Base-by-base conservation (phyloP, 768 basidiomycete genomes). In the Auriscalpium vulgare region DNA sequence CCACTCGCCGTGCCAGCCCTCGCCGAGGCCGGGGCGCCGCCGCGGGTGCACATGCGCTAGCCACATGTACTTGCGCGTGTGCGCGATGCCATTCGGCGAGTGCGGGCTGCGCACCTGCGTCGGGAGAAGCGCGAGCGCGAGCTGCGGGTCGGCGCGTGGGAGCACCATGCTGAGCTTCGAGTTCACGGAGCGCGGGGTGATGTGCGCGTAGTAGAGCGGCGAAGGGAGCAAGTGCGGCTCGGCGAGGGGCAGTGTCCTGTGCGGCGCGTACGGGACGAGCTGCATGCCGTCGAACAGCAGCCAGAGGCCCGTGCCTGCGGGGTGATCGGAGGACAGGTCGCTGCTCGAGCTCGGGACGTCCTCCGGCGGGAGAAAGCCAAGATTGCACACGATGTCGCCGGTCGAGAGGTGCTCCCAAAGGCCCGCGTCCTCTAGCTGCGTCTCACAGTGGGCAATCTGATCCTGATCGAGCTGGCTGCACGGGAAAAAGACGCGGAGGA, bases 1-100 rank as follows among this genome's bases (percentile, higher is more conserved):
- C 88, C 89, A 90, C 59, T 90, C 85, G 9, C 85, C 85, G 36
- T 77, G 72, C 84, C 89, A 87, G 6, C 83, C 84, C n/a, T 79
- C 78, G 11, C 85, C 83, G 21, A 85, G 70, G 36, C 69, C 76
- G 17, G 69, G 69, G 37, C 59, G 58, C 60, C 62, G 37, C 58
- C 62, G 55, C 49, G 65, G 44, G 54, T 56, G 71, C 14, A 82
- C 69, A 37, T 74, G 71, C 37, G 82, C 86, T 6, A 82, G 75
- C 89, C 89, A 91, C 57, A 77, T 76, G 63, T 80, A 81, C 62
- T 78, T 81, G 62, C 77, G 79, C 54, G 80, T 87, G 23, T 81
- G 64, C 21, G 78, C 84, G 61, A 72, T 75, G 0, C 88, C 88
- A 9, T 71, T 72, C 0, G 80, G 80, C 3, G 84, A 82, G 61